Evolutionary conservation across 1,284 basidiomycete genomes (phyloP), one percentile per base, ranked within the genome.

Genomic region (Cryptococcus sp.): DNA sequence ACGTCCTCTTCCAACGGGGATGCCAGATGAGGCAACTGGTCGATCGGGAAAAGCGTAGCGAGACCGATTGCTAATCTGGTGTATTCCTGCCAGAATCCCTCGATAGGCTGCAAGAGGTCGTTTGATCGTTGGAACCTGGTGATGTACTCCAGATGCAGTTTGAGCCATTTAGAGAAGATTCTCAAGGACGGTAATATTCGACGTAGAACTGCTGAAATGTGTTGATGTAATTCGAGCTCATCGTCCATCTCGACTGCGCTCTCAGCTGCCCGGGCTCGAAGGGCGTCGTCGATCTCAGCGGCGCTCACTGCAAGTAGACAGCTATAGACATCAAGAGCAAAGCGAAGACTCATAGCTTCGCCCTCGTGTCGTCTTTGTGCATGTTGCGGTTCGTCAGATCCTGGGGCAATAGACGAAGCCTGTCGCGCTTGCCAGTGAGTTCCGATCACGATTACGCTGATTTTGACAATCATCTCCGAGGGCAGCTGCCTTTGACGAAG

Each of bases 91-190:
- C 92, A 97, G 73, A 96, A 91, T 30, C 57, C 48, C 10, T 67
- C 60, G 49, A 79, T 58, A 43, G 65, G 52, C 69, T 63, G 67
- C 43, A 65, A 53, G 44, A 68, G 43, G 46, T 50, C 49, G 47
- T 50, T 34, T 14, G 58, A 59, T 32, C 43, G 57, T 15, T 62
- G 56, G 37, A 65, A 55, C 0, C 76, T 70, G 0, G 56, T 34
- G 47, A 94, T 74, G 65, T 92, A 91, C 56, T 85, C 84, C 58
- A 86, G 75, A 71, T 97, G 90, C 4, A 84, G 84, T 45, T 84
- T 82, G 32, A 95, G 74, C 95, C 95, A 98, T 72, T 94, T 95
- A 66, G 85, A 86, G 2, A 87, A 83, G 52, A 98, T 86, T 13
- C 95, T 84, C 49, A 98, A 78, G 4, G 90, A 86, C 2, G 94